Evolutionary conservation across 345 rosid species (phyloP), one percentile per base, ranked within the genome.

Genomic region (Garcia nutans): DNA sequence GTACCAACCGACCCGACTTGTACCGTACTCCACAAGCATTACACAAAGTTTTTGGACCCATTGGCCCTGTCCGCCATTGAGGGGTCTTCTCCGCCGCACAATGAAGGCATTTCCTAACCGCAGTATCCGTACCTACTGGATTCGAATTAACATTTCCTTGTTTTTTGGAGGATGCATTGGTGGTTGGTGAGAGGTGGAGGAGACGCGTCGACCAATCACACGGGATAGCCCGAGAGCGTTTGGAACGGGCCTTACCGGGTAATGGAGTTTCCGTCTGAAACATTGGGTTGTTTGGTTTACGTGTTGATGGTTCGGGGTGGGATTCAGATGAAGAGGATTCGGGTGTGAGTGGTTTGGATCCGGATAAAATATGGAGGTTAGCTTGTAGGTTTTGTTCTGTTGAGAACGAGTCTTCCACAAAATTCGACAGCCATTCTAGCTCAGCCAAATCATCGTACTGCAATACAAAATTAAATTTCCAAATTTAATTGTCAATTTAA

Each of bases 341-440:
- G 19, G 96, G 83, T 49, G 86, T 80, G 70, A 70, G 78, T 23
- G 88, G 73, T 81, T 89, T 88, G 62, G 89, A 79, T n/a, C 86
- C 81, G 74, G 84, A 68, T 24, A 86, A 52, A 64, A 86, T 24
- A 45, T 80, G 86, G 81, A 79, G 71, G 42, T 73, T 83, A 72
- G 76, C 78, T 55, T 87, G 91, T 11, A 86, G 74, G 56, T 77
- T 81, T 52, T 89, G 90, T 68, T 84, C 79, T 0, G 85, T 78
- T 20, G 92, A 81, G 87, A 89, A 91, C 0, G 96, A 91, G 69
- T 91, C 93, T 26, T 91, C 93, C 68, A 91, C 90, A 68, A 91
- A 91, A 85, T 89, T 88, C 16, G 96, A 91, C 1, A 91, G 91
- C 93, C 96, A 91, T 77, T 91, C 96, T 13, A 91, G 88, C 82